Conservation (phyloP, 331 rosid genomes). For the Quercus phellos region DNA sequence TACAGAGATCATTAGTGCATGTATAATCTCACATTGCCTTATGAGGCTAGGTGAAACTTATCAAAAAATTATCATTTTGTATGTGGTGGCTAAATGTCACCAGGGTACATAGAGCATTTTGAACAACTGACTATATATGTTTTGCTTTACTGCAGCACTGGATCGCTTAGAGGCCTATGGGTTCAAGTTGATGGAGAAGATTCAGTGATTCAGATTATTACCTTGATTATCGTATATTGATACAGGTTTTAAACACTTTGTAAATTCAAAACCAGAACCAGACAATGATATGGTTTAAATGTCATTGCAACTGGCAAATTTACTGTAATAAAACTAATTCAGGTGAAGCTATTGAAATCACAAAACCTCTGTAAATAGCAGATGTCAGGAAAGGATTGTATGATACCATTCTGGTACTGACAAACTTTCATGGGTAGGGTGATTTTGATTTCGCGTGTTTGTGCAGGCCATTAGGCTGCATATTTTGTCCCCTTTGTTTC, state of each 20-base stretch:
- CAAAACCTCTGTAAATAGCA: background rate
- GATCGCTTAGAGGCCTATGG: slow-evolving; percentile 77
- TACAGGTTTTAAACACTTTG: background rate
- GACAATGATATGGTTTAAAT: background rate
- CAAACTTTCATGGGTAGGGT: background rate
- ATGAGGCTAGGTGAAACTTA: background rate
- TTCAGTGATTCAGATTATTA: slow-evolving; percentile 29
- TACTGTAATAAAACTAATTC: background rate
- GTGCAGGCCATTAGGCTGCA: no score
- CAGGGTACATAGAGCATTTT: background rate
- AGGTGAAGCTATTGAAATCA: slow-evolving; percentile 2
- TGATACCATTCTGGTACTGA: background rate
- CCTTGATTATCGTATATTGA: background rate
- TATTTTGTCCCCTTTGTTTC: no score
- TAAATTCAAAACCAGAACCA: background rate
- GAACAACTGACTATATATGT: background rate
- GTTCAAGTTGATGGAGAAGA: slow-evolving; percentile 72
- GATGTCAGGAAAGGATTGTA: background rate
- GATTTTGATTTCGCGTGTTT: no score
- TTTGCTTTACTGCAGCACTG: slow-evolving; percentile 57
- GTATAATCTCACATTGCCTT: background rate
- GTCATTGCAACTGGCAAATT: background rate
- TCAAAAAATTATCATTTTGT: background rate
- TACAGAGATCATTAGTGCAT: background rate
- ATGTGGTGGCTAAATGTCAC: background rate